Conservation (phyloP, 495 filamentous ascomycete genomes). For the Penicillium malachiteum region DNA sequence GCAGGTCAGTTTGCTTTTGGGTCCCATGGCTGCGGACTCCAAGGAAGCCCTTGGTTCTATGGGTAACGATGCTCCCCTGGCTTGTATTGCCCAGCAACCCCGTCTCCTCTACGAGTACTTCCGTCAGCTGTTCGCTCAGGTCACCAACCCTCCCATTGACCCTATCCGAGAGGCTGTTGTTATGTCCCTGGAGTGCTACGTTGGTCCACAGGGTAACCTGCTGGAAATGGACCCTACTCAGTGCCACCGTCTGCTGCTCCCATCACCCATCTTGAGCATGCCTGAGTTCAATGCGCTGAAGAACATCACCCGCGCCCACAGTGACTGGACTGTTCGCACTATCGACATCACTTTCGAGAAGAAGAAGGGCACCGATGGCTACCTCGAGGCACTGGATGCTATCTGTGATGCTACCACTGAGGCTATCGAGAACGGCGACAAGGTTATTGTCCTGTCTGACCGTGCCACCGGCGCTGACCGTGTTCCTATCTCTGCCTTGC, state of each 20-base stretch:
- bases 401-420: conserved; percentile 87
- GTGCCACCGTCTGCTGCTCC: conserved; percentile 81
- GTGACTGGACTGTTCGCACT: conserved; percentile 85
- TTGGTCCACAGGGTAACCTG: conserved; percentile 95
- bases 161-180: conserved; percentile 98
- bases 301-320: conserved; percentile 71
- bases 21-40: conserved; percentile 96
- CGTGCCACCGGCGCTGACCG: conserved; percentile 80
- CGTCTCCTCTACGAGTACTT: conserved; percentile 97
- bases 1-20: conserved; percentile 90
- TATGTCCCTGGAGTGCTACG: conserved; percentile 98
- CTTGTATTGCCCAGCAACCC: conserved; percentile 85
- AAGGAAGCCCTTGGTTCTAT: conserved; percentile 99
- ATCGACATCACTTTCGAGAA: conserved; percentile 98
- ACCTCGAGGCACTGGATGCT: conserved; percentile 82
- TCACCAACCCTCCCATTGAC: conserved; percentile 98
- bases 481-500: conserved; percentile 81
- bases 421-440: conserved; percentile 80
- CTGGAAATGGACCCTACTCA: conserved; percentile 92
- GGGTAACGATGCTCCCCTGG: conserved; percentile 97
- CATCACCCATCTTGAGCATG: conserved; percentile 88
- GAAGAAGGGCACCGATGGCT: conserved; percentile 77
- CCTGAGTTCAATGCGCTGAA: conserved; percentile 88
- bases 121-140: conserved; percentile 97
- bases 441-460: conserved; percentile 88